These are phyloP conservation scores for Xerocomus nothofagi DNA, from an alignment of 1,284 basidiomycete genomes.

Conservation along the genomic window DNA sequence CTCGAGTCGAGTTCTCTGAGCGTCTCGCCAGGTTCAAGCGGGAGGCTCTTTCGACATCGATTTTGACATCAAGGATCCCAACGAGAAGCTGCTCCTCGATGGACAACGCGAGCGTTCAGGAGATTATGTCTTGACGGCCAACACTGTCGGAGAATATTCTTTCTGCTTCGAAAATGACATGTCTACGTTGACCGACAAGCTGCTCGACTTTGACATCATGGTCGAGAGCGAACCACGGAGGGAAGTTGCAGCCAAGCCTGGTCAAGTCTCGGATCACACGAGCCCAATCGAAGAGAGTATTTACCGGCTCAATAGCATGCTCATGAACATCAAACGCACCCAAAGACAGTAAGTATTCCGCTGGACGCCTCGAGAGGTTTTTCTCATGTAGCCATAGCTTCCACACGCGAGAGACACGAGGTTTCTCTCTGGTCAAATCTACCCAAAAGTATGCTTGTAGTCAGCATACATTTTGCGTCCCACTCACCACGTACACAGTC, in stretches of 20 bases:
- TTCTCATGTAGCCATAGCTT: conserved; percentile 48
- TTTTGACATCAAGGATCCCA: conserved; percentile 90
- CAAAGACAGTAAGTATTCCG: conserved; percentile 77
- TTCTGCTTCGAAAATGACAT: conserved; percentile 99
- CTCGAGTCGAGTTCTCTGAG: conserved; percentile 16
- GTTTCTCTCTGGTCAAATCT: conserved; percentile 77
- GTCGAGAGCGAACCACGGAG: conserved; percentile 92
- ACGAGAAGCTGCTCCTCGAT: conserved; percentile 82
- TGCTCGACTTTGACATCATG: conserved; percentile 97
- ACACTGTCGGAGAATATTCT: conserved; percentile 91
- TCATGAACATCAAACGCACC: conserved; percentile 84
- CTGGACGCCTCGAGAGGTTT: background rate
- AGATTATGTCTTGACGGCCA: conserved; percentile 96
- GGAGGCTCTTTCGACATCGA: conserved; percentile 98
- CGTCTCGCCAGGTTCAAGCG: conserved; percentile 74
- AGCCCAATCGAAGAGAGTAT: conserved; percentile 91
- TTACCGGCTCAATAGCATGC: conserved; percentile 82
- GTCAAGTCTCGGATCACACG: conserved; percentile 88
- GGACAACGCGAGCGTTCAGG: conserved; percentile 90
- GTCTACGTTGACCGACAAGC: conserved; percentile 85
- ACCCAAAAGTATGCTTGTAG: conserved; percentile 62
- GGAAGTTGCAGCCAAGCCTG: conserved; percentile 76
- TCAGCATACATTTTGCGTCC: conserved; percentile 15
- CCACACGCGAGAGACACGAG: conserved; percentile 80
- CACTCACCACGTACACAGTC: conserved; percentile 46